Conservation (phyloP, 176 grass and related monocot species). For the Dendrocalamus sinicus region DNA sequence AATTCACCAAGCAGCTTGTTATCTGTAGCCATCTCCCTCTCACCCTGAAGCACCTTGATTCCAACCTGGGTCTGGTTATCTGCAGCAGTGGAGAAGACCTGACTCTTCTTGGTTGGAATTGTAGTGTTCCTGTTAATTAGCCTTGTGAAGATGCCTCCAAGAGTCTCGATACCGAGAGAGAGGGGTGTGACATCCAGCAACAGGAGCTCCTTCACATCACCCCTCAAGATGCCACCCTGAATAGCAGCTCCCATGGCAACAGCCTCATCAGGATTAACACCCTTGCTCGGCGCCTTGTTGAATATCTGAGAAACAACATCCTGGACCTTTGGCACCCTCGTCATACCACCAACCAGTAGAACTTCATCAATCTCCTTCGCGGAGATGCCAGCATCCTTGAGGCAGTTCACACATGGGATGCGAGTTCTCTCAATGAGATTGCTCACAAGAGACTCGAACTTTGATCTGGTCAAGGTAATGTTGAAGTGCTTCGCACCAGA, state of each 20-base stretch:
- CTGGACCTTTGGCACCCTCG: constrained; percentile 95
- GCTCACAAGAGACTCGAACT: constrained; percentile 80
- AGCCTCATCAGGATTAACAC: constrained; percentile 97
- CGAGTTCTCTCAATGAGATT: constrained; percentile 90
- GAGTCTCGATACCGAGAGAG: constrained; percentile 93
- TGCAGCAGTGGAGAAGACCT: constrained; percentile 88
- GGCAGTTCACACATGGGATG: constrained; percentile 75
- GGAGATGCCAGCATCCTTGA: constrained; percentile 88
- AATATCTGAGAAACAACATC: constrained; percentile 89
- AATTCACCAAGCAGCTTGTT: constrained; percentile 98
- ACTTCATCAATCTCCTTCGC: constrained; percentile 96
- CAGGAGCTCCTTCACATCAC: constrained; percentile 97
- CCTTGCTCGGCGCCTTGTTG: constrained; percentile 89
- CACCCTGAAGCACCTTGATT: constrained; percentile 91
- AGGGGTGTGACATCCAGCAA: constrained; percentile 97
- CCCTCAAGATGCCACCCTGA: constrained; percentile 92
- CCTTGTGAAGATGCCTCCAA: constrained; percentile 98
- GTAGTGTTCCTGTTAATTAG: constrained; percentile 93
- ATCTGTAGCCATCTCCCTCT: constrained; percentile 95
- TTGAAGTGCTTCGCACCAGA: constrained; percentile 98
- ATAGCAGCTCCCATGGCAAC: constrained; percentile 94
- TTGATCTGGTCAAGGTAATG: constrained; percentile 85
- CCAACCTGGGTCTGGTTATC: constrained; percentile 93
- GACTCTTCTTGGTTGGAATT: constrained; percentile 98
- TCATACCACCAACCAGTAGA: constrained; percentile 95